A percentile compares a stretch with the other conserved stretches of the same genome.
phyloP scores from a whole-genome alignment of 805 yeast species.

The Helenozyma baotianmanensis region DNA sequence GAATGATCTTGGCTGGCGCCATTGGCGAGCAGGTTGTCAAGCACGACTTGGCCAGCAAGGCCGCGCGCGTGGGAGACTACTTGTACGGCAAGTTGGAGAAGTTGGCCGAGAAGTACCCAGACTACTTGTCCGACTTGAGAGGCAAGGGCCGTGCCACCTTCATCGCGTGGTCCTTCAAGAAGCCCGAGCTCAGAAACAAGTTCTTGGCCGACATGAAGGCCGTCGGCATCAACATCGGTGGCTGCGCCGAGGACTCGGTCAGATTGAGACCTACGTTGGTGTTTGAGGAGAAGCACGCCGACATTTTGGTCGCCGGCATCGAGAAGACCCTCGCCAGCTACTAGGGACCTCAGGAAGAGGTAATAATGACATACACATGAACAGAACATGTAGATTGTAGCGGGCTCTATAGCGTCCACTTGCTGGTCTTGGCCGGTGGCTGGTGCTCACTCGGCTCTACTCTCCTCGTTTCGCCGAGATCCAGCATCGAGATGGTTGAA shows the following conservation, averaged over 20 bases:
- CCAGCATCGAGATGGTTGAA: no score
- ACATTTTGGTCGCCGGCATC: slow-evolving; percentile 47
- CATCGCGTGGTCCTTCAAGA: slow-evolving; percentile 72
- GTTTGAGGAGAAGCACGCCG: slow-evolving; percentile 78
- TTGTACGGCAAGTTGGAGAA: slow-evolving; percentile 52
- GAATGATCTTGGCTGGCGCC: slow-evolving; percentile 69
- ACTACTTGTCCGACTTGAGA: slow-evolving; percentile 51
- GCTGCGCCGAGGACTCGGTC: slow-evolving; percentile 74
- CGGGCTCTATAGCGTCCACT: no score
- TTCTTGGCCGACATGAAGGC: slow-evolving; percentile 57
- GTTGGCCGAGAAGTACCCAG: slow-evolving; percentile 54
- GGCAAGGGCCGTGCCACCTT: slow-evolving; percentile 75
- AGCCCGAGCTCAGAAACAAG: slow-evolving; percentile 52
- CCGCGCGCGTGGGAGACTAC: slow-evolving; percentile 63
- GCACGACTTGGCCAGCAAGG: slow-evolving; percentile 53
- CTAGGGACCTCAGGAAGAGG: no score
- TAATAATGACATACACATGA: no score
- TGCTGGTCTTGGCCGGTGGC: no score
- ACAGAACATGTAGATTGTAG: no score
- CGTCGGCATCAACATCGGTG: slow-evolving; percentile 76
- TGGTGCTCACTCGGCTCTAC: no score
- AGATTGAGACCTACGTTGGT: slow-evolving; percentile 78
- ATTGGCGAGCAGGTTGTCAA: slow-evolving; percentile 62
- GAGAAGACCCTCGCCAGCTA: slow-evolving; percentile 36
- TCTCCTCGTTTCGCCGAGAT: no score